Evolutionary conservation across 768 basidiomycete species (phyloP).

Genomic region (Hygrophorus pudorinus): DNA sequence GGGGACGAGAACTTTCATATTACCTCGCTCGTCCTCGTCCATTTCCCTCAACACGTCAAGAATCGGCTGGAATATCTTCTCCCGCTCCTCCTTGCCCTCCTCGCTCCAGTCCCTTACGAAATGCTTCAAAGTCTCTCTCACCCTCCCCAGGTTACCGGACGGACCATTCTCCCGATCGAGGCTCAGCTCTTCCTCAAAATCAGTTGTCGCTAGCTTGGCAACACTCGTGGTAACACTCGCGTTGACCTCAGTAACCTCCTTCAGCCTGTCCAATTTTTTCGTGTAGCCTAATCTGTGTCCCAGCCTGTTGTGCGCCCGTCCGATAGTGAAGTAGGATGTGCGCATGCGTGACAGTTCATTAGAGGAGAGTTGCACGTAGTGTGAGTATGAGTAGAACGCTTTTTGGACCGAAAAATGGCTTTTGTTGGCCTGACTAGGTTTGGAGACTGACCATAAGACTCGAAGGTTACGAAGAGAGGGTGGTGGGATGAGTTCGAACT

Average conservation of each 20-base stretch:
- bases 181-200: slow-evolving; percentile 16
- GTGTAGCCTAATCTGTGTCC: slow-evolving; percentile 45
- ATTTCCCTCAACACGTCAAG: slow-evolving; percentile 33
- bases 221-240: slow-evolving; percentile 29
- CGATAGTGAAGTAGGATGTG: slow-evolving; percentile 31
- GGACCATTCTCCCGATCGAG: slow-evolving; percentile 1
- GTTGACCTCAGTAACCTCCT: slow-evolving; percentile 30
- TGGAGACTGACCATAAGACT: too few species aligned
- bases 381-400: slow-evolving; percentile 26
- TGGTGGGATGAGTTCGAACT: too few species aligned
- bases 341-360: slow-evolving; percentile 33
- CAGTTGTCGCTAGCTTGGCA: slow-evolving; percentile 24
- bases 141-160: slow-evolving; percentile 34
- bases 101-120: slow-evolving; percentile 63
- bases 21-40: slow-evolving; percentile 16
- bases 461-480: not conserved
- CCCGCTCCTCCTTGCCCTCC: slow-evolving; percentile 47
- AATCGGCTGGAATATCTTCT: slow-evolving; percentile 45
- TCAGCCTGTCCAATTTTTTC: slow-evolving; percentile 36
- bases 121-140: slow-evolving; percentile 54
- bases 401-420: too few species aligned
- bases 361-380: slow-evolving; percentile 32
- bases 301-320: slow-evolving; percentile 36
- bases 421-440: too few species aligned
- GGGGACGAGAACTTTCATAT: slow-evolving; percentile 45